A percentile compares a stretch with the other conserved stretches of the same genome.
phyloP scores from a whole-genome alignment of 352 stramenopile genomes.

The Globisporangium orthogonon region DNA sequence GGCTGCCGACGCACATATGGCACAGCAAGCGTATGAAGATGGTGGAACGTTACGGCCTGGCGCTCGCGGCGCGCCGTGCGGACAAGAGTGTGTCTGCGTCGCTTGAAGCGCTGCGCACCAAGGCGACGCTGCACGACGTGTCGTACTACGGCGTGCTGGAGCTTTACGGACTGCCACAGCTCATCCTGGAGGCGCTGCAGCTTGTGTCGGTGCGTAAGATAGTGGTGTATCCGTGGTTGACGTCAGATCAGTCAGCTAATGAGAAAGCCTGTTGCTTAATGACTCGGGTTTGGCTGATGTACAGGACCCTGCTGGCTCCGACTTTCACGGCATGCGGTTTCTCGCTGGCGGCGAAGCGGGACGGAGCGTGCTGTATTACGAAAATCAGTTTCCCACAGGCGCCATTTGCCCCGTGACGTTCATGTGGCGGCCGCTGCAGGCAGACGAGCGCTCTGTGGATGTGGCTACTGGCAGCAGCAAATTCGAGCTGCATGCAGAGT shows the following conservation, averaged over 20 bases:
- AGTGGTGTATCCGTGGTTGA: background rate
- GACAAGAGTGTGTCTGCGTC: slow-evolving; percentile 67
- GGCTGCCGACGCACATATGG: slow-evolving; percentile 66
- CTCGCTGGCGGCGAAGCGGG: slow-evolving; percentile 50
- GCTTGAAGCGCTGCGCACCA: slow-evolving; percentile 44
- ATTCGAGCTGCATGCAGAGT: slow-evolving; percentile 34
- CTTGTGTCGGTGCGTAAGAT: slow-evolving; percentile 29
- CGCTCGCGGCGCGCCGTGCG: slow-evolving; percentile 32
- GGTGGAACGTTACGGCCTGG: slow-evolving; percentile 37
- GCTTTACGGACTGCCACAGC: slow-evolving; percentile 45
- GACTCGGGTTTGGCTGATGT: background rate
- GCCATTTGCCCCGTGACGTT: slow-evolving; percentile 67
- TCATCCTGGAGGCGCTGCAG: slow-evolving; percentile 55
- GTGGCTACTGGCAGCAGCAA: background rate
- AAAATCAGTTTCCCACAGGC: slow-evolving; percentile 45
- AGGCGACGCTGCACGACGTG: slow-evolving; percentile 45
- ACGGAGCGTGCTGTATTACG: slow-evolving; percentile 43
- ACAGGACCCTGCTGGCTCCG: slow-evolving; percentile 48
- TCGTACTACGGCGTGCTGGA: slow-evolving; percentile 69
- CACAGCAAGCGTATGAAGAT: slow-evolving; percentile 78
- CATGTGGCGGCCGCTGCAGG: slow-evolving; percentile 54
- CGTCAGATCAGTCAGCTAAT: background rate
- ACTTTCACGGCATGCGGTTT: slow-evolving; percentile 53
- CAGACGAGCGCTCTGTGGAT: slow-evolving; percentile 15
- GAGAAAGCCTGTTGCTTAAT: background rate